Evolutionary conservation across 306 rosid species (phyloP), one percentile per base, ranked within the genome.

Genomic region (Ochetophila trinervis): DNA sequence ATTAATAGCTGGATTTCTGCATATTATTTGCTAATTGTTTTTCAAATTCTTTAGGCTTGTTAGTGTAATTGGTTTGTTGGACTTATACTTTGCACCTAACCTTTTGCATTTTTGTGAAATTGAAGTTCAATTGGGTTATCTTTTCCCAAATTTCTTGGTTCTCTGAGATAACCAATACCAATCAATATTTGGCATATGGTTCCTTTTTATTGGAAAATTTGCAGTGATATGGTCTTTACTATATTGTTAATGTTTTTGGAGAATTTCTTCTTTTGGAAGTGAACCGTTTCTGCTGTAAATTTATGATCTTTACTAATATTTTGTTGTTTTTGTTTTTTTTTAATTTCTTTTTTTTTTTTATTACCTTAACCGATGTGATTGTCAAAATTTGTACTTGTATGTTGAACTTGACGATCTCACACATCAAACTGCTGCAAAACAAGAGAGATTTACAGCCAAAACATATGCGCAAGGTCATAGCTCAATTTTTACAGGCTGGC

Each of bases 401-500:
- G 53, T 20, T 93, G 82, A 84, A 72, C 54, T 77, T 93, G 80
- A 80, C 91, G 0, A 86, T 90, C 62, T 85, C 99, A 30, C 97
- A 97, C 60, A 90, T 93, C 61, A 93, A 90, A 73, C 77, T 93
- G 87, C 79, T 93, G 81, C 97, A 93, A 70, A 93, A 90, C 86
- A 93, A 90, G 88, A 84, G 99, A 79, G 99, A 90, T 61, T 2
- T 82, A 79, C 97, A 93, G 63, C 79, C 86, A 66, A 90, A 84
- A 74, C 90, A 86, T 58, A 93, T 90, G 97, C 91, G 95, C 65
- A 93, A 83, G 85, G 99, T 87, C 75, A 93, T 93, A 48, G 82
- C 90, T 18, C 99, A 93, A 63, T 90, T 93, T 80, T 69, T 90
- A 84, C 99, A 84, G 85, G 89, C 91, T 56, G 97, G 99, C 70